Base-by-base conservation (phyloP, 2,329 filamentous ascomycete genomes). In the Arachnomyces sp. region DNA sequence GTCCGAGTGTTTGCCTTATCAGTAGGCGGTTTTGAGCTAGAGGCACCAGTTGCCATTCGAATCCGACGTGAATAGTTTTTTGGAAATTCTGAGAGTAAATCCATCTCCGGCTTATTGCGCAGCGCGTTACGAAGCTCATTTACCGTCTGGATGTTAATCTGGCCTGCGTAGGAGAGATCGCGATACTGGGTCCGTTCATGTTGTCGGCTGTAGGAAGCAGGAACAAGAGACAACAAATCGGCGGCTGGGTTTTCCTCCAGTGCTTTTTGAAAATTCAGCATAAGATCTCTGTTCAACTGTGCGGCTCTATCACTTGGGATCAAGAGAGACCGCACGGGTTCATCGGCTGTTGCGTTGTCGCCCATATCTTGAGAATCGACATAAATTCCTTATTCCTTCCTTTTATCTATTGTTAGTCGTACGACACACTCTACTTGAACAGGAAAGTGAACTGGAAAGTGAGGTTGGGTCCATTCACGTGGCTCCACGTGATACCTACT, bases 191-290 rank as follows among this genome's bases (percentile, higher is more conserved):
- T 40, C 12, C 29, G 36, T 34, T 18, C 39, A 47, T 55, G 52
- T 29, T 43, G 28, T 16, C n/a, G 38, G 31, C 9, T 13, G 44
- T 54, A 55, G n/a, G 42, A 45, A 7, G 45, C 40, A 11, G 44
- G 32, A 30, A 54, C 40, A 16, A 56, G 42, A 16, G 49, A 51
- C 29, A 56, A 39, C 14, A 57, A 37, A 39, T 56, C 53, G 1
- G 38, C 49, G 3, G 38, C 37, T 18, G 51, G 51, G 32, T 57
- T 37, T 31, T 39, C 46, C 42, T 51, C 33, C 1, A 54, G 30
- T 15, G 41, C 49, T 2, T 37, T 43, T 32, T 52, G 42, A 35
- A 55, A 54, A 34, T 37, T 29, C 1, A 17, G 38, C 43, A 55
- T 47, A 2, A 54, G 39, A 6, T 53, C 46, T 40, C 37, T 43